Conservation (phyloP, 768 basidiomycete genomes). For the Paxillus ammoniavirescens region DNA sequence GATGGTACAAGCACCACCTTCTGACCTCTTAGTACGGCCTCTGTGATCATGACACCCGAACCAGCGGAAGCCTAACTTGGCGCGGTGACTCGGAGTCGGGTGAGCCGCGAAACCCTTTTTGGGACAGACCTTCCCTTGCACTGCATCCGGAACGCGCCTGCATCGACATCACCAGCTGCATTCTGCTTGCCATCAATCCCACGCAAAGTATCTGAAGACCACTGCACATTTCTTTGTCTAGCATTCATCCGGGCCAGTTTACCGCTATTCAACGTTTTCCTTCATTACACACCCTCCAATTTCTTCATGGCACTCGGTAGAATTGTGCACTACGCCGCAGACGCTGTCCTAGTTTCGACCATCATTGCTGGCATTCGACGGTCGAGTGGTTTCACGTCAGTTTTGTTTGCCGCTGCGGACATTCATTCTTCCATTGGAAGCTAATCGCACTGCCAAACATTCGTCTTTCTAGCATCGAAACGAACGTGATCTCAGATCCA, state of each 20-base stretch:
- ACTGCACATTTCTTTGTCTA: not conserved
- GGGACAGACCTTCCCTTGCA: not conserved
- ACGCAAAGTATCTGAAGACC: too few relatives aligned
- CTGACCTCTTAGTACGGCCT: conserved; percentile 56
- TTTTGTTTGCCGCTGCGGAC: conserved; percentile 22
- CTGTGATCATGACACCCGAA: conserved; percentile 15
- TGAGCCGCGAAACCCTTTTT: not conserved
- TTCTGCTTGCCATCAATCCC: not conserved
- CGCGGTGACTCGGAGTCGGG: too few relatives aligned
- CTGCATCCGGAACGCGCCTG: not conserved
- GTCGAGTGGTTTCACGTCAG: conserved; percentile 88
- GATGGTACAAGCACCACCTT: conserved; percentile 83
- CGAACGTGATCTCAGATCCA: conserved; percentile 69
- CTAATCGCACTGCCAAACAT: conserved; percentile 3
- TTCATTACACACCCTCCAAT: not conserved
- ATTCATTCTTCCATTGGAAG: not conserved
- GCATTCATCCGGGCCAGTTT: not conserved
- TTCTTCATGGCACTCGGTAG: conserved; percentile 60
- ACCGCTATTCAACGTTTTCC: conserved; percentile 1
- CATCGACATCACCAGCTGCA: not conserved
- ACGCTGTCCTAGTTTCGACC: conserved; percentile 84
- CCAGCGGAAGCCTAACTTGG: not conserved
- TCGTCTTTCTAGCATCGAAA: conserved; percentile 52
- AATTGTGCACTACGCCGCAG: conserved; percentile 79
- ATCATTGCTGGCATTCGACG: conserved; percentile 88